phyloP scores from a whole-genome alignment of 805 yeast genomes.

The Cyberlindnera amylophila region DNA sequence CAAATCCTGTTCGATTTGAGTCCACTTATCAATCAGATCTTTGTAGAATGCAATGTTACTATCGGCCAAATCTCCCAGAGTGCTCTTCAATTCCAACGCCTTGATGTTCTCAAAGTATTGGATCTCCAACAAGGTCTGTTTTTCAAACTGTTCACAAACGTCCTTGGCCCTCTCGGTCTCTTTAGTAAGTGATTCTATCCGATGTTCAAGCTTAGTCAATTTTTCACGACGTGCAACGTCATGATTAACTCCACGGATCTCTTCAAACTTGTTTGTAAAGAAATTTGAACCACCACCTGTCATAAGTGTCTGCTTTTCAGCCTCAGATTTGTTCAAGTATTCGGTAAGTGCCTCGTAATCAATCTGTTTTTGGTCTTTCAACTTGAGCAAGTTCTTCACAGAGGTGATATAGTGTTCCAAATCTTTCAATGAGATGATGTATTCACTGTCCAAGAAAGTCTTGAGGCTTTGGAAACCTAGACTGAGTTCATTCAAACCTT shows the following conservation, averaged over 20 bases:
- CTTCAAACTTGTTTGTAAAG: conserved; percentile 55
- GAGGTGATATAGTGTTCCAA: conserved; percentile 75
- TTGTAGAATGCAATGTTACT: conserved; percentile 72
- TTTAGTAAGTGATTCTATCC: conserved; percentile 43
- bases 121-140: conserved; percentile 53
- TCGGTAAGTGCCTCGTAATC: conserved; percentile 86
- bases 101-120: conserved; percentile 75
- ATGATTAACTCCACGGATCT: conserved; percentile 59
- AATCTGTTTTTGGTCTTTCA: conserved; percentile 86
- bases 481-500: conserved; percentile 42
- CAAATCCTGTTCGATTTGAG: conserved; percentile 43
- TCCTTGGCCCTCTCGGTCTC: conserved; percentile 50
- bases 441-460: conserved; percentile 67
- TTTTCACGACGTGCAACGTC: conserved; percentile 51
- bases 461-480: conserved; percentile 41
- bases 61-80: conserved; percentile 71
- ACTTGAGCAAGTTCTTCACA: conserved; percentile 64
- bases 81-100: conserved; percentile 66
- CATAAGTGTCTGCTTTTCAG: conserved; percentile 55
- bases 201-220: conserved; percentile 44
- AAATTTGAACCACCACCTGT: conserved; percentile 52
- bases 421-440: conserved; percentile 78
- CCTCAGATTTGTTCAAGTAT: conserved; percentile 66
- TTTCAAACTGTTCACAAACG: conserved; percentile 51
- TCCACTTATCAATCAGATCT: conserved; percentile 68